Evolutionary conservation across 352 stramenopile genomes (phyloP).

Genomic region (Pythium periplocum): DNA sequence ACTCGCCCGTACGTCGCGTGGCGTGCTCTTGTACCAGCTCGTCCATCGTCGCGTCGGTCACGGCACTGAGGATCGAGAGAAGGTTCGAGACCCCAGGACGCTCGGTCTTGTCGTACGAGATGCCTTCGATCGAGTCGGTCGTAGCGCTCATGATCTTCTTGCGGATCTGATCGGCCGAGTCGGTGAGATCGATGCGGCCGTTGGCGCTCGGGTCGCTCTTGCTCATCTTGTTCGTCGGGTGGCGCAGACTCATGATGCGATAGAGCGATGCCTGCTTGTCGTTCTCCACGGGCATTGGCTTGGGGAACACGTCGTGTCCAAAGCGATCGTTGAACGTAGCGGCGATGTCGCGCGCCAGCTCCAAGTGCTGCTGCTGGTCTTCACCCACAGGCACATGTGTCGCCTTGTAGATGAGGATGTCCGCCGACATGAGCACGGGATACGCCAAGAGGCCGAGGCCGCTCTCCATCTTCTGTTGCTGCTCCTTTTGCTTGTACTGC

Average conservation of each 20-base stretch:
- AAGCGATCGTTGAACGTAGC: constrained; percentile 96
- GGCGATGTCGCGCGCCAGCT: constrained; percentile 97
- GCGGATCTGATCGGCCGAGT: constrained; percentile 53
- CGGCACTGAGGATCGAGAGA: constrained; percentile 86
- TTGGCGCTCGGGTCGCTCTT: constrained; percentile 92
- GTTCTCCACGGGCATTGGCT: constrained; percentile 45
- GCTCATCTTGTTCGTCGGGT: constrained; percentile 98
- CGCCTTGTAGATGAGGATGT: constrained; percentile 99
- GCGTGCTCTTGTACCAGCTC: constrained; percentile 65
- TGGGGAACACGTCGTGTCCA: constrained; percentile 49
- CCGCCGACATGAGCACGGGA: constrained; percentile 98
- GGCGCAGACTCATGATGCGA: constrained; percentile 96
- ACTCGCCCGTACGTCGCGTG: constrained; percentile 75
- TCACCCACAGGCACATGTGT: constrained; percentile 97
- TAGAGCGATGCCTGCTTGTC: constrained; percentile 50
- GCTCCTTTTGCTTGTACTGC: constrained; percentile 99
- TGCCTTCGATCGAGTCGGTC: constrained; percentile 80
- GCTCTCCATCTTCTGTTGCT: constrained; percentile 62
- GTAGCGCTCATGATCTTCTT: constrained; percentile 89
- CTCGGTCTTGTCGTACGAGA: constrained; percentile 87
- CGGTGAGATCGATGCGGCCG: constrained; percentile 94
- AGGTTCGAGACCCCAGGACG: constrained; percentile 95
- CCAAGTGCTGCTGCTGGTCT: constrained; percentile 97
- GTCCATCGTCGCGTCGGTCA: constrained; percentile 71
- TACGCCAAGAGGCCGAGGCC: constrained; percentile 96